Base-by-base conservation (phyloP, 1,284 basidiomycete genomes). In the Ceratobasidium sp. region DNA sequence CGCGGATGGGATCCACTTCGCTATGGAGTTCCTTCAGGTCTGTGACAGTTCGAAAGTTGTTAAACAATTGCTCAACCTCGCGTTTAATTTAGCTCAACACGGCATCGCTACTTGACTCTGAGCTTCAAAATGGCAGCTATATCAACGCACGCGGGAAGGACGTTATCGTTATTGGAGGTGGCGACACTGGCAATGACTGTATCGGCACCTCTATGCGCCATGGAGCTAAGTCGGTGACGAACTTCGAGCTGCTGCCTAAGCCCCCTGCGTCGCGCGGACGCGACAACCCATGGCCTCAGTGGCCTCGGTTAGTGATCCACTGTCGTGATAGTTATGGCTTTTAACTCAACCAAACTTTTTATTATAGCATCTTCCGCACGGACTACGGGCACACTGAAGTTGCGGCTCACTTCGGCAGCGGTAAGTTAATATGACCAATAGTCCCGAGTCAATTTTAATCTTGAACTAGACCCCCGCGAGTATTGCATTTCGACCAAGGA, bases 311-410 rank as follows among this genome's bases (percentile, higher is more conserved):
- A 76, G 85, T 80, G 29, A 31, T 69, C 77, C 78, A 59, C 64
- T 57, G 62, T 33, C 59, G 36, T 76, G 44, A 76, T 73, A 73
- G 24, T 36, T 47, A 15, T 22, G 36, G 36, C 59, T 67, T n/a
- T 63, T 64, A 17, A 51, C 73, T 47, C n/a, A 27, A 45, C 60
- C 27, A 62, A 62, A 53, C 1, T 22, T 24, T 36, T 64, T 76
- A 74, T 76, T 75, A 75, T 78, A 92, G 94, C 78, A 94, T 96
- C 80, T 96, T 96, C 91, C 91, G 95, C 76, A 94, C 93, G 11
- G 97, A 99, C 81, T 97, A 99, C 81, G 97, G 97, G 29, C 97
- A 98, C 83, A 91, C 92, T 11, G 97, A 99, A 82, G 96, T 98
- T 54, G 92, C 93, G 63, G 93, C 95, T 65, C 92, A 95, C 84